Evolutionary conservation across 1,139 yeast species (phyloP).

Genomic region (Taphrina flavorubra): DNA sequence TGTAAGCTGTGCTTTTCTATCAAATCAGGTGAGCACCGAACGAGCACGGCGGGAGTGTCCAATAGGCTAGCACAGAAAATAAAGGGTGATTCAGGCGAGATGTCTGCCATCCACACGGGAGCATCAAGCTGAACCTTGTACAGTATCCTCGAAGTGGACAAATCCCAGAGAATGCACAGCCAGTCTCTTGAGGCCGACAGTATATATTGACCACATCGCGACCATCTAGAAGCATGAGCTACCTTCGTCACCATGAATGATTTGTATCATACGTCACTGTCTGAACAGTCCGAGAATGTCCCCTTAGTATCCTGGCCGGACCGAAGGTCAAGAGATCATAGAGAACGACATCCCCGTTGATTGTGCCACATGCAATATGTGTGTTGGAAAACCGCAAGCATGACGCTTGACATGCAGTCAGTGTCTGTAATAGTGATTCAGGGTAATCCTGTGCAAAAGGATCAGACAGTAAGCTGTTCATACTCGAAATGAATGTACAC

Average conservation of each 20-base stretch:
- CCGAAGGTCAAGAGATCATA: constrained; percentile 76
- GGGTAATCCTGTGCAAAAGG: constrained; percentile 95
- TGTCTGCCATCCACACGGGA: constrained; percentile 71
- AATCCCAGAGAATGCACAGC: constrained; percentile 82
- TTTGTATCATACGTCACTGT: constrained; percentile 56
- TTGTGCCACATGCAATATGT: constrained; percentile 83
- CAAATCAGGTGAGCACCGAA: constrained; percentile 47
- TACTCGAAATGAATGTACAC: constrained; percentile 47
- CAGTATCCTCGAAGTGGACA: constrained; percentile 57
- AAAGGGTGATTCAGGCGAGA: constrained; percentile 62
- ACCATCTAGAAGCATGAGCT: constrained; percentile 61
- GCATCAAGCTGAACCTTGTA: constrained; percentile 64
- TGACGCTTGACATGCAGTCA: constrained; percentile 74
- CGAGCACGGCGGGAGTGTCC: constrained; percentile 51
- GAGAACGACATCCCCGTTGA: constrained; percentile 77
- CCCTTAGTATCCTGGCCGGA: constrained; percentile 61
- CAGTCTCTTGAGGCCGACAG: constrained; percentile 84
- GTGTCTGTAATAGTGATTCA: constrained; percentile 71
- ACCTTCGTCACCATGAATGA: too few relatives aligned
- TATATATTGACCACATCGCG: constrained; percentile 70
- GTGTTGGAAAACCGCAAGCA: constrained; percentile 79
- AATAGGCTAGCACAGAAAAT: constrained; percentile 61
- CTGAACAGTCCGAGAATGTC: constrained; percentile 77
- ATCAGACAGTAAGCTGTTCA: constrained; percentile 87
- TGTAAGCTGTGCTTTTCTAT: constrained; percentile 49